Percentiles rank a stretch among this genome's conserved stretches.
Conservation (phyloP, 148 eudicot species). For the Chenopodium suecicum region DNA sequence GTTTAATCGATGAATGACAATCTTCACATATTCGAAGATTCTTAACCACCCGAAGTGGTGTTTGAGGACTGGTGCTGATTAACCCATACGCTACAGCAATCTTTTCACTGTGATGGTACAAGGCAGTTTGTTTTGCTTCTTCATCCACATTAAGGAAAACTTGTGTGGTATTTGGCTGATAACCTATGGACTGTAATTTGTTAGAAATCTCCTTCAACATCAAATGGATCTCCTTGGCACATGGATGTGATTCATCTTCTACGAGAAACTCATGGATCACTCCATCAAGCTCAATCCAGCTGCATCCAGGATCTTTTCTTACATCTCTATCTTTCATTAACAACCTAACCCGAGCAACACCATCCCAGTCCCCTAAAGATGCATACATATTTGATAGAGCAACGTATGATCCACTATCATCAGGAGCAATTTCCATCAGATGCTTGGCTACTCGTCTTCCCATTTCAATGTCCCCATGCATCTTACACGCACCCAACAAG, state of each 20-base stretch:
- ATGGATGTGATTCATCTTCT: conserved; percentile 52
- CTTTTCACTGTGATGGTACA: conserved; percentile 56
- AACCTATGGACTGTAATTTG: conserved; percentile 40
- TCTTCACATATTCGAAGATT: conserved; percentile 65
- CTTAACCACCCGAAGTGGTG: conserved; percentile 52
- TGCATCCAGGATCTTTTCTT: conserved; percentile 68
- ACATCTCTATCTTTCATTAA: conserved; percentile 51
- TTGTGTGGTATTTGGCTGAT: conserved; percentile 52
- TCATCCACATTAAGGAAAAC: conserved; percentile 57
- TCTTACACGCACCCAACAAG: conserved; percentile 63
- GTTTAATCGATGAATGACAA: conserved; percentile 57
- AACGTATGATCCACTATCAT: conserved; percentile 60
- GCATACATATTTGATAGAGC: conserved; percentile 72
- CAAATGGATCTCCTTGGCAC: conserved; percentile 40
- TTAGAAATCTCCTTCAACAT: conserved; percentile 61
- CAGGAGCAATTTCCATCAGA: conserved; percentile 54
- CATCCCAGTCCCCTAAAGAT: conserved; percentile 47
- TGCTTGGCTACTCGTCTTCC: conserved; percentile 45
- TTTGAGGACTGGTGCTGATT: conserved; percentile 49
- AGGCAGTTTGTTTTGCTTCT: conserved; percentile 41
- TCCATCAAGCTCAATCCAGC: conserved; percentile 68
- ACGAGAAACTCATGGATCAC: conserved; percentile 65
- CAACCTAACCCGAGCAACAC: conserved; percentile 46
- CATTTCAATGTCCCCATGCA: conserved; percentile 48
- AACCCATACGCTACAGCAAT: conserved; percentile 66